These are phyloP conservation scores for Microstegium vimineum DNA, from an alignment of 176 grass and related monocot species.

Conservation along the genomic window DNA sequence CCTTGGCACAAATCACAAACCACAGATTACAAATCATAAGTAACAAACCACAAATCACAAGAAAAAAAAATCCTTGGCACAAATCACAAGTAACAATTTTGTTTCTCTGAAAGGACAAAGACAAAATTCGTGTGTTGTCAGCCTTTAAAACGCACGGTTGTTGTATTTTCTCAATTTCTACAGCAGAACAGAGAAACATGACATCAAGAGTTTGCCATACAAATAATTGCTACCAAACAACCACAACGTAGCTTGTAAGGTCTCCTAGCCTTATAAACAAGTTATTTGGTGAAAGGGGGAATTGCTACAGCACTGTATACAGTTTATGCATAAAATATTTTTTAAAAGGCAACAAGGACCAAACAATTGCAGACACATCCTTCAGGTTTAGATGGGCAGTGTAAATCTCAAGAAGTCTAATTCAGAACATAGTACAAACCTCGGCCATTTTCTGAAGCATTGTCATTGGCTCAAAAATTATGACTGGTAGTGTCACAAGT, in stretches of 20 bases:
- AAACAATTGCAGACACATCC: constrained; percentile 12
- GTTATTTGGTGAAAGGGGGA: not conserved
- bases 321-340: not conserved
- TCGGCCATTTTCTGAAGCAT: constrained; percentile 95
- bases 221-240: not conserved
- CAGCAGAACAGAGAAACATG: not conserved
- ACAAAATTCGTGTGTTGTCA: too few species aligned
- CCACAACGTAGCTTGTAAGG: not conserved
- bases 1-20: too few species aligned
- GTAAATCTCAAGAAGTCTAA: not conserved
- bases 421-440: constrained; percentile 48
- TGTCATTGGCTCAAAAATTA: constrained; percentile 98
- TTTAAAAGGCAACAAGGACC: not conserved
- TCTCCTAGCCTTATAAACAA: not conserved
- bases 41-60: too few species aligned
- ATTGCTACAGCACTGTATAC: not conserved
- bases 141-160: too few species aligned
- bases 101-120: too few species aligned
- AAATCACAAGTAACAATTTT: too few species aligned
- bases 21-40: too few species aligned
- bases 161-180: too few species aligned
- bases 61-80: too few species aligned
- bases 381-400: not conserved
- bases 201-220: not conserved
- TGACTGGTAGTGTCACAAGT: constrained; percentile 95